phyloP scores from a whole-genome alignment of 495 filamentous ascomycete species.

The Neurospora sp. region DNA sequence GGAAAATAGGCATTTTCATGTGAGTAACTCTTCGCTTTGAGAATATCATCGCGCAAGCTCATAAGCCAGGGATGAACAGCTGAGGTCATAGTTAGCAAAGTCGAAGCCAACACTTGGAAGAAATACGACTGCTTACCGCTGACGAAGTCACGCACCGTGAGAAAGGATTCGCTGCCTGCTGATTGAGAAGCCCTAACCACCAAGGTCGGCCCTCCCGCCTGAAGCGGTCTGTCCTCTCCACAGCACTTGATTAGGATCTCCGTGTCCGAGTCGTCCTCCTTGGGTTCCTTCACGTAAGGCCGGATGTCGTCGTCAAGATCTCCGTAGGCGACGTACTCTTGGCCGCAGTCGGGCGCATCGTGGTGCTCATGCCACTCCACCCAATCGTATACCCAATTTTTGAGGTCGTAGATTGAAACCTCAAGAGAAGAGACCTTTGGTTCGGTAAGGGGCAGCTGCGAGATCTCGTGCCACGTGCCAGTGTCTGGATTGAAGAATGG shows the following conservation, averaged over 20 bases:
- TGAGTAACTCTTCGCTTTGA: not conserved
- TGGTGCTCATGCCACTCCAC: not conserved
- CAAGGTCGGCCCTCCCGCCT: not conserved
- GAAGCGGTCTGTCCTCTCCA: slow-evolving; percentile 5
- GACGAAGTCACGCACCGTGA: slow-evolving; percentile 3
- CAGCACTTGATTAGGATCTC: slow-evolving; percentile 7
- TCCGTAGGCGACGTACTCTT: slow-evolving; percentile 8
- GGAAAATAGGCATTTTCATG: no score
- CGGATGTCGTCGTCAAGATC: slow-evolving; percentile 11
- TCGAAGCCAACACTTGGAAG: not conserved
- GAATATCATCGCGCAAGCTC: slow-evolving; percentile 2
- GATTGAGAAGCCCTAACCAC: not conserved
- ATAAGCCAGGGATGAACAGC: slow-evolving; percentile 10
- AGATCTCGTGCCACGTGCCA: slow-evolving; percentile 14
- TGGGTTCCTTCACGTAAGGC: not conserved
- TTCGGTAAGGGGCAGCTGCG: slow-evolving; percentile 11
- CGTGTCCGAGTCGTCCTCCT: slow-evolving; percentile 7
- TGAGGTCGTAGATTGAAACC: slow-evolving; percentile 4
- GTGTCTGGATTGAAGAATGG: slow-evolving; percentile 7
- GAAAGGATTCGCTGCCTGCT: not conserved
- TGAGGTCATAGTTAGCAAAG: not conserved
- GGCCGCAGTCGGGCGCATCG: not conserved
- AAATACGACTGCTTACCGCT: not conserved
- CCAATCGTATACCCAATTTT: slow-evolving; percentile 12
- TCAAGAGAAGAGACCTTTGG: slow-evolving; percentile 16